Percentiles rank a stretch among this genome's conserved stretches.
These are phyloP conservation scores for Ceratorhiza oryzae-sativae DNA, from an alignment of 1,284 basidiomycete species.

Conservation along the genomic window DNA sequence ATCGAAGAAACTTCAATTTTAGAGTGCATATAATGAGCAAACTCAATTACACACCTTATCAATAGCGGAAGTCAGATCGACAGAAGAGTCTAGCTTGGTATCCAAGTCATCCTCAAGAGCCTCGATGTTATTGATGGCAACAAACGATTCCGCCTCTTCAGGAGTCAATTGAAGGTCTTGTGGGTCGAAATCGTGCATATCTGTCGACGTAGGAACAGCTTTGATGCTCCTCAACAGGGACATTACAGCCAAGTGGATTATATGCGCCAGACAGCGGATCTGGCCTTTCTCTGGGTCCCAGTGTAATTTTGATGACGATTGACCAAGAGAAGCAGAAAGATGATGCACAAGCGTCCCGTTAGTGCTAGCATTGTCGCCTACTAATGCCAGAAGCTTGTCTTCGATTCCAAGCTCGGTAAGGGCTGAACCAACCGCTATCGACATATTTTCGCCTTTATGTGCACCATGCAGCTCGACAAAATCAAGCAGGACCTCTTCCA, in stretches of 20 bases:
- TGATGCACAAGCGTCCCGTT: conserved; percentile 3
- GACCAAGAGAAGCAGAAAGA: not conserved
- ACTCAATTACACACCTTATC: not conserved
- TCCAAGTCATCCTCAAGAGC: not conserved
- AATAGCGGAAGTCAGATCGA: not conserved
- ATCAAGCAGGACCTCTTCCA: conserved; percentile 28
- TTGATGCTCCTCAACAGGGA: not conserved
- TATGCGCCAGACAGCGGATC: conserved; percentile 24
- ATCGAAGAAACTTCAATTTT: not conserved
- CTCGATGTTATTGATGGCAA: not conserved
- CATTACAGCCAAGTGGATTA: conserved; percentile 31
- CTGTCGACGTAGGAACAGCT: not conserved
- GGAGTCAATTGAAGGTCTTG: not conserved
- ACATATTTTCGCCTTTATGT: conserved; percentile 39
- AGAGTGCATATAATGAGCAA: not conserved
- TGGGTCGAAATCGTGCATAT: not conserved
- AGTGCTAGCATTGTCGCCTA: conserved; percentile 4
- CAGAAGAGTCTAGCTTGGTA: not conserved
- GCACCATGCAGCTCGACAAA: conserved; percentile 36
- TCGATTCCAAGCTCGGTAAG: not conserved
- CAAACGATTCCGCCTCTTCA: not conserved
- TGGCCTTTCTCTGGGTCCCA: conserved; percentile 2
- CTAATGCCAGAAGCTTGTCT: not conserved
- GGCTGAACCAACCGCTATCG: not conserved
- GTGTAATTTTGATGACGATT: not conserved